These are phyloP conservation scores for Litchi chinensis DNA, from an alignment of 345 rosid genomes.

Conservation along the genomic window DNA sequence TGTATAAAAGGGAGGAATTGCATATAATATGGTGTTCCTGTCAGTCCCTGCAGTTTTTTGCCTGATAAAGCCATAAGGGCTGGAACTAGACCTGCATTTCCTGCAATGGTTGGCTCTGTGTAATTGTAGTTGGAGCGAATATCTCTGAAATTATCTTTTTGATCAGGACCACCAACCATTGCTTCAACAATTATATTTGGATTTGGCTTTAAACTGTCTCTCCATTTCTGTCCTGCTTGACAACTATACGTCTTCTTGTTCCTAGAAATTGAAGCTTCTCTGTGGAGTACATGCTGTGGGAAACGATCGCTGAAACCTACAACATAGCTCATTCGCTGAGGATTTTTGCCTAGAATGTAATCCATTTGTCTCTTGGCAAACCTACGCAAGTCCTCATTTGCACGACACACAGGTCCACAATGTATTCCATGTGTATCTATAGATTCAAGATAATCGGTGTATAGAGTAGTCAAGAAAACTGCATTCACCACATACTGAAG, in stretches of 20 bases:
- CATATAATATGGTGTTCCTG: conserved; percentile 51
- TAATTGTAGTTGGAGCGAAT: conserved; percentile 90
- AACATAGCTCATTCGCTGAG: conserved; percentile 85
- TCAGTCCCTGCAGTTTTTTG: conserved; percentile 50
- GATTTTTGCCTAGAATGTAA: conserved; percentile 93
- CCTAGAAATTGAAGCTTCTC: conserved; percentile 91
- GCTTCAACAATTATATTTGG: conserved; percentile 88
- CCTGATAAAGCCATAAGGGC: conserved; percentile 92
- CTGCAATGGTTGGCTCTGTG: conserved; percentile 93
- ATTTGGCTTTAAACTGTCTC: conserved; percentile 77
- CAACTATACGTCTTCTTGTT: conserved; percentile 77
- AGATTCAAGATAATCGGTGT: conserved; percentile 91
- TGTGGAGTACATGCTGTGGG: conserved; percentile 80
- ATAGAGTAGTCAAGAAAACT: conserved; percentile 80
- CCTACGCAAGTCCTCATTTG: conserved; percentile 63
- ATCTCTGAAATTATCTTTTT: conserved; percentile 77
- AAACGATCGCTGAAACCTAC: conserved; percentile 87
- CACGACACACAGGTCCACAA: conserved; percentile 85
- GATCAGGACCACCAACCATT: conserved; percentile 99
- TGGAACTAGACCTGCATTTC: conserved; percentile 91
- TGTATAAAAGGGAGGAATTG: conserved; percentile 15
- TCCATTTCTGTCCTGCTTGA: conserved; percentile 96
- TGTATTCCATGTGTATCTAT: conserved; percentile 96
- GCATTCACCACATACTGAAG: conserved; percentile 91
- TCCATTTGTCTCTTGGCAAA: conserved; percentile 85